Base-by-base conservation (phyloP, 257 asterid species). In the Datura wrightii region DNA sequence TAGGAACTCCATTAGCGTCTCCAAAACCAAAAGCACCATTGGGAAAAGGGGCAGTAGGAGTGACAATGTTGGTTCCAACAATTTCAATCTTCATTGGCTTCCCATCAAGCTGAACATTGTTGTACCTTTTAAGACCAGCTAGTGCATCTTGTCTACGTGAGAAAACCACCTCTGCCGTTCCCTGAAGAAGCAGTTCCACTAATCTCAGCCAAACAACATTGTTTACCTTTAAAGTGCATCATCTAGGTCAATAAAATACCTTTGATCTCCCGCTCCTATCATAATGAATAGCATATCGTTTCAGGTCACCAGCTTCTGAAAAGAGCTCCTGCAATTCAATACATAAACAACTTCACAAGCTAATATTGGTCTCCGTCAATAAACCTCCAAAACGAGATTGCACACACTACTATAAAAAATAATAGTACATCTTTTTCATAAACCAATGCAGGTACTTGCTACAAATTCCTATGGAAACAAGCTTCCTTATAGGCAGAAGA, bases 211-310 rank as follows among this genome's bases (percentile, higher is more conserved):
- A 8, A 50, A 24, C 39, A 48, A 48, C 60, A 76, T 76, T 13
- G 13, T 50, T 24, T 24, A 24, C 46, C 14, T 24, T 50, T 50
- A 31, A 31, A 76, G 14, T 76, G 14, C 24, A 50, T 24, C 24
- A 14, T 50, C 41, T 24, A 13, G 60, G 60, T 50, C 54, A 48
- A 42, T 39, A 14, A 13, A 31, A 70, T 93, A 97, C 99, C 99
- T 97, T 95, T 62, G 99, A 97, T 87, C 99, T 92, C 50, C 98
- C 98, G 62, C 96, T 97, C 90, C 94, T 92, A 86, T 97, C 98
- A 86, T 95, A 97, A 88, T 97, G 98, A 84, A 97, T 81, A 0
- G 82, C 84, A 84, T 82, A 91, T 42, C 96, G 89, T 87, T 97
- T 97, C 88, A 97, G 83, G 87, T 95, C 97, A 39, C 99, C 99